phyloP scores from a whole-genome alignment of 306 rosid genomes.

The Ammopiptanthus mongolicus region DNA sequence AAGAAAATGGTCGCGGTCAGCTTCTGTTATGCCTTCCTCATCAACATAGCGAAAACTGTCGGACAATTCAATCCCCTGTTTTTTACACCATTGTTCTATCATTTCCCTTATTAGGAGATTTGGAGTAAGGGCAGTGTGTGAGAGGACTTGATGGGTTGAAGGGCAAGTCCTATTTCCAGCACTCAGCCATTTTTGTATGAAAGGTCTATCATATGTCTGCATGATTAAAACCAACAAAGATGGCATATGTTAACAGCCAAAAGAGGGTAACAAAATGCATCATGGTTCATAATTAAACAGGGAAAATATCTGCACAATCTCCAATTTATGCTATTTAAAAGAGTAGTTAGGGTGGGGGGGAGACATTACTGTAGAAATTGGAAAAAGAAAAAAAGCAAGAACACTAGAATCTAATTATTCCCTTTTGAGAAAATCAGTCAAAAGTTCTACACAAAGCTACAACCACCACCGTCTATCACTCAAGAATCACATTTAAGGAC shows the following conservation, averaged over 20 bases:
- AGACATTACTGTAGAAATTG: slow-evolving; percentile 21
- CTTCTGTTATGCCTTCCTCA: slow-evolving; percentile 59
- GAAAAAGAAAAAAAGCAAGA: slow-evolving; percentile 14
- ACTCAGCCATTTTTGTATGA: slow-evolving; percentile 68
- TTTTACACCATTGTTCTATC: slow-evolving; percentile 71
- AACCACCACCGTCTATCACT: slow-evolving; percentile 33
- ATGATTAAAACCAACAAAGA: slow-evolving; percentile 20
- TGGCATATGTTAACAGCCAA: background rate
- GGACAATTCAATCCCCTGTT: slow-evolving; percentile 57
- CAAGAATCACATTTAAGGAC: slow-evolving; percentile 28
- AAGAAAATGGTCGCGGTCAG: slow-evolving; percentile 49
- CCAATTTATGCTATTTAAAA: background rate
- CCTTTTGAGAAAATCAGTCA: slow-evolving; percentile 32
- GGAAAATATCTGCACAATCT: background rate
- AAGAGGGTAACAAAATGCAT: background rate
- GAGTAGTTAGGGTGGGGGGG: background rate
- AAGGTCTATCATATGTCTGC: slow-evolving; percentile 86
- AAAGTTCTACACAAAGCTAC: slow-evolving; percentile 29
- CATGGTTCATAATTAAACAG: slow-evolving; percentile 4
- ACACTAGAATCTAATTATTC: slow-evolving; percentile 31
- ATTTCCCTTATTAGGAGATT: slow-evolving; percentile 65
- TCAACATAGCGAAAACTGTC: slow-evolving; percentile 34
- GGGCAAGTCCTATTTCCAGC: slow-evolving; percentile 86
- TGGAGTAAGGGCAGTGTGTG: slow-evolving; percentile 73
- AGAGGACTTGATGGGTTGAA: slow-evolving; percentile 69